A percentile compares a stretch with the other conserved stretches of the same genome.
Evolutionary conservation across 345 rosid genomes (phyloP).

Genomic region (Draba incana): DNA sequence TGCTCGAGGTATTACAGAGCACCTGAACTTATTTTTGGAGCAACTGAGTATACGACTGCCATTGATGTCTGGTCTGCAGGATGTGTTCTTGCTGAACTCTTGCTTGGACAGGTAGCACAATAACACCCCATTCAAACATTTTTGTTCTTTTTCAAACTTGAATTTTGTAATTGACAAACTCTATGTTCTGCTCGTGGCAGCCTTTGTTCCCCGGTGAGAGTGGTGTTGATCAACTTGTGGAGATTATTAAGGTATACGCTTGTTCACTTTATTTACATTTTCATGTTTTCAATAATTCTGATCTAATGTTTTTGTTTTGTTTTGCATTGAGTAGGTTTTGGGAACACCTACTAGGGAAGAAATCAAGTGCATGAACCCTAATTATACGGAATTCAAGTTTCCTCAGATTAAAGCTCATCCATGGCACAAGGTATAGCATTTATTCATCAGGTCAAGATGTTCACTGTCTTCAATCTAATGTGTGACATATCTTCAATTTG

Average conservation of each 20-base stretch:
- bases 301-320: conserved; percentile 7
- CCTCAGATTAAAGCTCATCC: conserved; percentile 99
- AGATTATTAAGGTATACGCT: conserved; percentile 85
- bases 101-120: conserved; percentile 81
- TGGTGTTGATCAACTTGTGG: conserved; percentile 97
- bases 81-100: conserved; percentile 89
- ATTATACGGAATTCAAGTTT: conserved; percentile 91
- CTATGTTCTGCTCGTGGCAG: conserved; percentile 49
- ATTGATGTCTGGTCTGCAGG: conserved; percentile 99
- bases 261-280: background rate
- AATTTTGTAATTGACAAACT: conserved; percentile 18
- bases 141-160: background rate
- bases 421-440: conserved; percentile 85
- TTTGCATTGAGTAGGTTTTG: conserved; percentile 57
- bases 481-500: conserved; percentile 2
- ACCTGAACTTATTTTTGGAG: conserved; percentile 98
- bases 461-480: background rate
- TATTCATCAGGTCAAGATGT: conserved; percentile 2
- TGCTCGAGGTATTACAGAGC: conserved; percentile 98
- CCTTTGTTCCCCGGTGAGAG: conserved; percentile 97
- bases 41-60: conserved; percentile 90
- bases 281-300: background rate
- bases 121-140: background rate
- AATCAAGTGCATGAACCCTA: conserved; percentile 98
- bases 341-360: conserved; percentile 99